phyloP scores from a whole-genome alignment of 106 monocot species.

The Dendrobium catenatum region DNA sequence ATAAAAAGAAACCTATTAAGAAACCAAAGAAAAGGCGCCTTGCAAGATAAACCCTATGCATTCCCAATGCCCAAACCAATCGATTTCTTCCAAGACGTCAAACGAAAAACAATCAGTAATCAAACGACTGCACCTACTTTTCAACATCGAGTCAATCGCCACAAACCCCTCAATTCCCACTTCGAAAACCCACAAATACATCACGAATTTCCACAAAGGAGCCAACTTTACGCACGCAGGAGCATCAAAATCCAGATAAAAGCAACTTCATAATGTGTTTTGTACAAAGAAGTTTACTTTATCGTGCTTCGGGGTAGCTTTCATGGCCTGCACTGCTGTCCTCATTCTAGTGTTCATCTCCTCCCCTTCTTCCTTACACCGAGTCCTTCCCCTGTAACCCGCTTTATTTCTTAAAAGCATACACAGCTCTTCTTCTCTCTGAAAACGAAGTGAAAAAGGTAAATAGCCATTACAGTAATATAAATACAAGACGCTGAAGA shows the following conservation, averaged over 20 bases:
- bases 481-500: not conserved
- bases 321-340: slow-evolving; percentile 37
- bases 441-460: not conserved
- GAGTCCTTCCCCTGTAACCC: not conserved
- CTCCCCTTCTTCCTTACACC: not conserved
- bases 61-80: not conserved
- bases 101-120: not conserved
- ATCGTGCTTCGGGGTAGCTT: slow-evolving; percentile 30
- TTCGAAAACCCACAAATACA: too few species aligned
- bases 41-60: too few species aligned
- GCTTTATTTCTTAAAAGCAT: slow-evolving; percentile 2
- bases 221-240: too few species aligned
- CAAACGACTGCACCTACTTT: not conserved
- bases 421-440: not conserved
- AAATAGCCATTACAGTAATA: not conserved
- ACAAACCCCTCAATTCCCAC: too few species aligned
- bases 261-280: not conserved
- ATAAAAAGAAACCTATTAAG: too few species aligned
- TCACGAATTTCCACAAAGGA: too few species aligned
- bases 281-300: slow-evolving; percentile 35
- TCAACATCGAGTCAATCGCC: not conserved
- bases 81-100: not conserved
- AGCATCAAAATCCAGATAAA: slow-evolving; percentile 6
- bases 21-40: too few species aligned
- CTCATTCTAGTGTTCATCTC: slow-evolving; percentile 16